phyloP scores from a whole-genome alignment of 176 grass and related monocot genomes.

The Musa schizocarpa region DNA sequence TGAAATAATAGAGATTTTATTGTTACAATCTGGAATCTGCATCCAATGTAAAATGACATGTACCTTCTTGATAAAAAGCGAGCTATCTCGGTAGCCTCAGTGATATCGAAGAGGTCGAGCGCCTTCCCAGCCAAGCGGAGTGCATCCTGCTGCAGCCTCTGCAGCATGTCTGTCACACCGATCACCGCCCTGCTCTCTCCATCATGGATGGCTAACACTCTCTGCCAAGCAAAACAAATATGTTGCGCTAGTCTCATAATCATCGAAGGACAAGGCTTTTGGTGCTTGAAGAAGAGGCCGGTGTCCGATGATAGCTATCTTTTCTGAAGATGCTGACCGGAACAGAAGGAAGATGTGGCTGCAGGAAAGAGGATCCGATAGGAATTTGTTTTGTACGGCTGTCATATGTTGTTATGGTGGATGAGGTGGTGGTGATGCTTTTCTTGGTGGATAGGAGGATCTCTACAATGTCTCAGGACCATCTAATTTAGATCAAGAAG shows the following conservation, averaged over 20 bases:
- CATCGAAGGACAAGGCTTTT: background rate
- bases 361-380: background rate
- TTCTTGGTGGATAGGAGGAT: background rate
- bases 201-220: conserved; percentile 19
- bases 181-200: conserved; percentile 48
- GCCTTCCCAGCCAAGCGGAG: conserved; percentile 44
- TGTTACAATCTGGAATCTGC: too few relatives aligned
- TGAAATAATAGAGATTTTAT: too few relatives aligned
- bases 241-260: background rate
- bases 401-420: background rate
- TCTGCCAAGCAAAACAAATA: background rate
- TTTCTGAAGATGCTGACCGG: too few relatives aligned
- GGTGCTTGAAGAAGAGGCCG: background rate
- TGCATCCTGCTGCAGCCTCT: conserved; percentile 7
- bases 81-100: conserved; percentile 37
- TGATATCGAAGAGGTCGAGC: conserved; percentile 38
- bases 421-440: background rate
- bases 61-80: conserved; percentile 49
- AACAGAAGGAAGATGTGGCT: background rate
- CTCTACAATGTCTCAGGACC: too few relatives aligned
- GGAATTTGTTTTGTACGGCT: background rate
- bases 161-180: conserved; percentile 43
- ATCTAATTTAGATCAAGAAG: too few relatives aligned
- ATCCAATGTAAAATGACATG: too few relatives aligned
- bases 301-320: background rate